Base-by-base conservation (phyloP, 192 early-diverging fungal genomes). In the Rhizophagus sp. region DNA sequence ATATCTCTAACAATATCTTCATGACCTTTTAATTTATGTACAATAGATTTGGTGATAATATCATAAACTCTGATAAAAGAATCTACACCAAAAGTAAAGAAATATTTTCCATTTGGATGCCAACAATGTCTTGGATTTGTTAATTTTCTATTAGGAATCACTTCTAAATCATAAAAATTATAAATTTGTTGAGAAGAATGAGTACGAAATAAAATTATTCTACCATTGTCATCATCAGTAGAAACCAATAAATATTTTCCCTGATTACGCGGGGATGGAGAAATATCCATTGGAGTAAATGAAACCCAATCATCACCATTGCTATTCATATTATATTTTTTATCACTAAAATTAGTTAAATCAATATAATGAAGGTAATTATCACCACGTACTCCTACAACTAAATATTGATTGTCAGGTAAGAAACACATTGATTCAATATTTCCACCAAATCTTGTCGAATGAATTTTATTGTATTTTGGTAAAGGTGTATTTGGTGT, bases 221-320 rank as follows among this genome's bases (percentile, higher is more conserved):
- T 85, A 27, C 94, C 94, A 49, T 85, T 87, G 13, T 86, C 83
- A 41, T 89, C 85, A 78, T 95, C 93, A 1, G 94, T 95, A 62
- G 92, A 91, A 9, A 87, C 84, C 22, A 92, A 82, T 24, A 95
- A 49, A 69, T 92, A 88, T 33, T 76, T 78, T 17, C 88, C 90
- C 57, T 84, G 78, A 33, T 86, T 86, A 27, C 83, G 81, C 4
- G 94, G 93, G 6, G 85, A 89, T 0, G 83, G 79, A 0, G 86
- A 85, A 19, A 95, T 81, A 65, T 89, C 87, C 91, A 94, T 91
- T 2, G 94, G 88, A 11, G 93, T 93, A 82, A 95, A 96, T 0
- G 93, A 94, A 15, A 96, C 88, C 93, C 94, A 95, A 66, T 93
- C 87, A 79, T 96, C 95, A 27, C 90, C 91, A 82, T 93, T 94